phyloP scores from a whole-genome alignment of 148 eudicot species.

The Rhododendron mucronatum region DNA sequence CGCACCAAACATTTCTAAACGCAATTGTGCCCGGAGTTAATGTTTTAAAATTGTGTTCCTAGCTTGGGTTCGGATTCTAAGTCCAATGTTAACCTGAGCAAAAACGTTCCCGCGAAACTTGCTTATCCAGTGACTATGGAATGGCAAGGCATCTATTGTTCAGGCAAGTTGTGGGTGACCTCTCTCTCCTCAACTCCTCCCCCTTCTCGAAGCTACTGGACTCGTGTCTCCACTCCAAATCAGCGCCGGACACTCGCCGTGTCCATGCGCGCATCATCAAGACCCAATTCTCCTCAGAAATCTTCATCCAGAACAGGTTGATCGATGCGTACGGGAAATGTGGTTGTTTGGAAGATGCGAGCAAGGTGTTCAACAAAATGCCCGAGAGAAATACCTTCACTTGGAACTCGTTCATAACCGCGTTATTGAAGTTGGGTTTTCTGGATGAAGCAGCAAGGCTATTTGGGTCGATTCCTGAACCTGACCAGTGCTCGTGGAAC shows the following conservation, averaged over 20 bases:
- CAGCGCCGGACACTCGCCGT: constrained; percentile 30
- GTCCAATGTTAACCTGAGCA: too few species aligned
- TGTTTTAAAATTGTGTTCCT: too few species aligned
- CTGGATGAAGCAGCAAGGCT: constrained; percentile 6
- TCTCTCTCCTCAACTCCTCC: constrained; percentile 42
- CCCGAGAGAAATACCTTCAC: constrained; percentile 51
- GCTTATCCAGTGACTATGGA: constrained; percentile 28
- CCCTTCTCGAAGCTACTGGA: constrained; percentile 27
- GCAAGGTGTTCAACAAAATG: constrained; percentile 68
- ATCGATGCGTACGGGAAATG: constrained; percentile 24
- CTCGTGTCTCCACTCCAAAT: constrained; percentile 50
- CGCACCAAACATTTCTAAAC: too few species aligned
- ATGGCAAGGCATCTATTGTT: constrained; percentile 52
- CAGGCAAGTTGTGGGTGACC: constrained; percentile 28
- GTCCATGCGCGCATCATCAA: constrained; percentile 62
- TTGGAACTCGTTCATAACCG: constrained; percentile 53
- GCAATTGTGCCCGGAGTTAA: too few species aligned
- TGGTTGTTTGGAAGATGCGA: constrained; percentile 39
- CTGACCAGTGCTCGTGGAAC: constrained; percentile 93
- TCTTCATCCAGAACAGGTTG: constrained; percentile 71
- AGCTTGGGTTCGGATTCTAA: too few species aligned
- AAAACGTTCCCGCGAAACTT: too few species aligned
- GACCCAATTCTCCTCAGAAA: constrained; percentile 49
- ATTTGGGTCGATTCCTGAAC: constrained; percentile 46
- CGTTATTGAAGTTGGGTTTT: constrained; percentile 39